Evolutionary conservation across 345 rosid genomes (phyloP).

Genomic region (Boechera divaricarpa): DNA sequence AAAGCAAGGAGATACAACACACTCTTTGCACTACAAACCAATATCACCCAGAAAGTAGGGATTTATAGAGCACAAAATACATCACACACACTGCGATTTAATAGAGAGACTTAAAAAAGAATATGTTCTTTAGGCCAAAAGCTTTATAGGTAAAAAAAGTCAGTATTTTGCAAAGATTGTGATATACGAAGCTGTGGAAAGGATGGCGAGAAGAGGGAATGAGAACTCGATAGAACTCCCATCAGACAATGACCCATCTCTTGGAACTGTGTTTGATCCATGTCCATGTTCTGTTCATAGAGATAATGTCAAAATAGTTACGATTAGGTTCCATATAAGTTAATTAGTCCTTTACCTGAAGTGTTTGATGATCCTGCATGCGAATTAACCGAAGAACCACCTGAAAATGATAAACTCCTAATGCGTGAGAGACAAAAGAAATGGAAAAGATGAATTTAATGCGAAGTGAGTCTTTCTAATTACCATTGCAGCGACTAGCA

Average conservation of each 20-base stretch:
- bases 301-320: slow-evolving; percentile 8
- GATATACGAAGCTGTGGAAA: slow-evolving; percentile 53
- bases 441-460: background rate
- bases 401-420: background rate
- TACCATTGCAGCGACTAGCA: slow-evolving; percentile 68
- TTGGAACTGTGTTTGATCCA: slow-evolving; percentile 63
- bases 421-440: background rate
- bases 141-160: slow-evolving; percentile 20
- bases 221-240: slow-evolving; percentile 58
- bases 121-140: slow-evolving; percentile 18
- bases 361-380: slow-evolving; percentile 58
- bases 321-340: slow-evolving; percentile 1
- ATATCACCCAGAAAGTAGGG: slow-evolving; percentile 17
- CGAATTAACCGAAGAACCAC: slow-evolving; percentile 45
- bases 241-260: slow-evolving; percentile 57
- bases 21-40: slow-evolving; percentile 49
- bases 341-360: slow-evolving; percentile 55
- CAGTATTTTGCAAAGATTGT: slow-evolving; percentile 41
- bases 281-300: slow-evolving; percentile 46
- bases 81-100: background rate
- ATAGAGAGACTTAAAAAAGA: background rate
- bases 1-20: slow-evolving; percentile 47
- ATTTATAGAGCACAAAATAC: slow-evolving; percentile 18
- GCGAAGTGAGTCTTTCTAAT: slow-evolving; percentile 11
- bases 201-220: slow-evolving; percentile 50